Evolutionary conservation across 1,284 basidiomycete genomes (phyloP).

Genomic region (Coniferiporia weirii): DNA sequence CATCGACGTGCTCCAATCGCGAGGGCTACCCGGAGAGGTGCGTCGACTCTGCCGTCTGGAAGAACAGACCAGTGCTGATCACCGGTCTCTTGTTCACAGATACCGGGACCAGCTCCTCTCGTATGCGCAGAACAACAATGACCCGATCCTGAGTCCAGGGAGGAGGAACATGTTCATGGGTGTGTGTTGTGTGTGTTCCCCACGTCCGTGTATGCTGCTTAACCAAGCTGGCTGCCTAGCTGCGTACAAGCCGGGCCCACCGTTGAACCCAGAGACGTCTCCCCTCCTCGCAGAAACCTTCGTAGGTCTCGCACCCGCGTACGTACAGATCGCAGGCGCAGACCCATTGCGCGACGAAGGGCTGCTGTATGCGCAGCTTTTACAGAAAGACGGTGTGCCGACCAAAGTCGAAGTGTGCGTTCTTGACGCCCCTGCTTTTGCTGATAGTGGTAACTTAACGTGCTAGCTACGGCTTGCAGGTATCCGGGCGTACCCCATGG

Average conservation of each 20-base stretch:
- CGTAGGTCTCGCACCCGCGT: constrained; percentile 19
- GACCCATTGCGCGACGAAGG: constrained; percentile 25
- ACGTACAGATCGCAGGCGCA: constrained; percentile 22
- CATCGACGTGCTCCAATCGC: neutral
- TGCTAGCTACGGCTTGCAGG: neutral
- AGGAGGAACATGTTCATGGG: constrained; percentile 5
- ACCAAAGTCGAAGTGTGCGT: constrained; percentile 22
- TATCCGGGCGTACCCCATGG: constrained; percentile 14
- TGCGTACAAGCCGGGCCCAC: constrained; percentile 16
- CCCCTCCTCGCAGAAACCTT: constrained; percentile 21
- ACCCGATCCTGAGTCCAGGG: constrained; percentile 15
- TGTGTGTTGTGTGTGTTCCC: neutral
- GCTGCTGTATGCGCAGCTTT: constrained; percentile 21
- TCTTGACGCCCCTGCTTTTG: neutral
- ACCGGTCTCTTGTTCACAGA: constrained; percentile 8
- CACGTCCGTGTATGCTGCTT: neutral
- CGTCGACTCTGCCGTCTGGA: neutral
- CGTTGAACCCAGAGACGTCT: constrained; percentile 18
- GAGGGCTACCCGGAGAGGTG: constrained; percentile 15
- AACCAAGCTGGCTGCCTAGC: constrained; percentile 19
- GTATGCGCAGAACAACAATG: constrained; percentile 22
- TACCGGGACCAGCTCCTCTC: constrained; percentile 23
- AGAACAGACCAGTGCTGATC: neutral
- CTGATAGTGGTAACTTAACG: neutral
- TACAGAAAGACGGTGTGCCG: constrained; percentile 18